These are phyloP conservation scores for Neonectria coccinea DNA, from an alignment of 2,329 filamentous ascomycete genomes.

Conservation along the genomic window DNA sequence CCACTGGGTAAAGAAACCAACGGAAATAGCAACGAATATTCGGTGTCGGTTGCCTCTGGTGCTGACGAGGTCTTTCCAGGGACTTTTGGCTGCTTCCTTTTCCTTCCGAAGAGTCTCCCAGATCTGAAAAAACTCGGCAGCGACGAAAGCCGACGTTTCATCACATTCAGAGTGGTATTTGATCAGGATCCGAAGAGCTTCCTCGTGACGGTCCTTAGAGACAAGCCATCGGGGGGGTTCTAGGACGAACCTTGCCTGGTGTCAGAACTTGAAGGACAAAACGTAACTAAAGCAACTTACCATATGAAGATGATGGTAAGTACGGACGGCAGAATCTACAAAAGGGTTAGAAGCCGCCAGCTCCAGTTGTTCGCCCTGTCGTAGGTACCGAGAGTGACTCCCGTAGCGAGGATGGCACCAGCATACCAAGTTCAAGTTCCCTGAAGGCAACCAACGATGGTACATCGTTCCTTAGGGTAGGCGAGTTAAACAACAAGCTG, in stretches of 20 bases:
- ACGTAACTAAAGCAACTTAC: neutral
- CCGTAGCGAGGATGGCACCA: slow-evolving; percentile 23
- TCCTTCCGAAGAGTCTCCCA: slow-evolving; percentile 34
- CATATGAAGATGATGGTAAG: slow-evolving; percentile 16
- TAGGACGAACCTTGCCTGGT: slow-evolving; percentile 16
- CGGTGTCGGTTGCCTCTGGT: slow-evolving; percentile 46
- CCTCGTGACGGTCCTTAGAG: slow-evolving; percentile 37
- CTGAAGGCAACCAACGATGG: slow-evolving; percentile 14
- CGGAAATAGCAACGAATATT: slow-evolving; percentile 41
- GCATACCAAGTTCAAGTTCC: slow-evolving; percentile 19
- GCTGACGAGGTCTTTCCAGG: slow-evolving; percentile 40
- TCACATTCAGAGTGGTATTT: slow-evolving; percentile 38
- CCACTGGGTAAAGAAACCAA: slow-evolving; percentile 47
- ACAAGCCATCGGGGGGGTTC: slow-evolving; percentile 41
- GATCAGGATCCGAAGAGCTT: slow-evolving; percentile 30
- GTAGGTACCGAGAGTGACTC: slow-evolving; percentile 54
- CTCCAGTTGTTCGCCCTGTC: slow-evolving; percentile 54
- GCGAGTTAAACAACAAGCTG: neutral
- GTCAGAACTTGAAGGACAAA: neutral
- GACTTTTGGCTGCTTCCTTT: slow-evolving; percentile 29
- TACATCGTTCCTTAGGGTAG: neutral
- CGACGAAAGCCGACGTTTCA: slow-evolving; percentile 23
- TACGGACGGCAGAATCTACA: slow-evolving; percentile 52
- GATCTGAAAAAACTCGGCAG: slow-evolving; percentile 35
- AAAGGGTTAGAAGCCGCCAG: slow-evolving; percentile 61